These are phyloP conservation scores for Chenopodium formosanum DNA, from an alignment of 148 eudicot genomes.

Conservation along the genomic window DNA sequence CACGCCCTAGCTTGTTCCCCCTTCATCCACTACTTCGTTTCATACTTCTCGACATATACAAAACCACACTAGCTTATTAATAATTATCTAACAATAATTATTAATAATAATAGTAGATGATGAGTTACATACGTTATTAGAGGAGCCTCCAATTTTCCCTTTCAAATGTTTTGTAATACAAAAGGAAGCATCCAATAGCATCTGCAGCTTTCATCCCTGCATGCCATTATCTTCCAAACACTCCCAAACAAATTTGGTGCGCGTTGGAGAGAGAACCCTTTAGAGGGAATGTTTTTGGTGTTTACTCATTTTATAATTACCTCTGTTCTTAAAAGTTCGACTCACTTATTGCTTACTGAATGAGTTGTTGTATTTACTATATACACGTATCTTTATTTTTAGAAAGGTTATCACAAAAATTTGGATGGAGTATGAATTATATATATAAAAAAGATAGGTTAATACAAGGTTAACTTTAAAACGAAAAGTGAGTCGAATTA, in stretches of 20 bases:
- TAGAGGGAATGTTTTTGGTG: slow-evolving; percentile 43
- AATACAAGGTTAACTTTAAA: too few species aligned
- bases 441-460: too few species aligned
- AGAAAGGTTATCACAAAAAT: too few species aligned
- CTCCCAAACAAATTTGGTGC: slow-evolving; percentile 44
- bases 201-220: slow-evolving; percentile 58
- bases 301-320: background rate
- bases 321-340: too few species aligned
- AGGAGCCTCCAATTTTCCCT: background rate
- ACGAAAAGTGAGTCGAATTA: too few species aligned
- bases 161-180: slow-evolving; percentile 2
- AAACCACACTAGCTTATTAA: background rate
- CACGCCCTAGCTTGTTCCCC: slow-evolving; percentile 30
- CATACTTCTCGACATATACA: slow-evolving; percentile 4
- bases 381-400: too few species aligned
- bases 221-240: slow-evolving; percentile 69
- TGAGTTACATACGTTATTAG: too few species aligned
- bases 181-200: slow-evolving; percentile 30
- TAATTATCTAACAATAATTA: background rate
- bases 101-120: background rate
- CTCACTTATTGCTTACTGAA: too few species aligned
- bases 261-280: slow-evolving; percentile 20
- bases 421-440: too few species aligned
- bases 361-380: too few species aligned
- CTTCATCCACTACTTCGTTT: slow-evolving; percentile 7